Conservation (phyloP, 176 grass and related monocot species). For the Rhipidocladum racemiflorum region DNA sequence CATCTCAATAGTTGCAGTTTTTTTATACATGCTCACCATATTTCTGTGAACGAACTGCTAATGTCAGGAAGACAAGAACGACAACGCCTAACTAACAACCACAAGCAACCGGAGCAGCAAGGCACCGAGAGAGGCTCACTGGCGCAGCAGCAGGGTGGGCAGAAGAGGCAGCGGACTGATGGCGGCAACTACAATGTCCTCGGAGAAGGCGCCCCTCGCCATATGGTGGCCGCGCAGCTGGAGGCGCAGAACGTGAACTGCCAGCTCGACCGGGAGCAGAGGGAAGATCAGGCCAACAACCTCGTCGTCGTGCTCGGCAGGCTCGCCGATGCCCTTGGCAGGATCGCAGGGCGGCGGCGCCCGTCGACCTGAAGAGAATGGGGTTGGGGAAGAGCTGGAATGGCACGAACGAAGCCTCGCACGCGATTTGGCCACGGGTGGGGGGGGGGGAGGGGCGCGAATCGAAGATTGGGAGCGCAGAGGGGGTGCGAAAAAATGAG, state of each 20-base stretch:
- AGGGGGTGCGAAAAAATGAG: too few species aligned
- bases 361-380: too few species aligned
- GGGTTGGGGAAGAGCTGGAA: too few species aligned
- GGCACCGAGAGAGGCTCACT: slow-evolving; percentile 26
- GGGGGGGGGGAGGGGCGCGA: too few species aligned
- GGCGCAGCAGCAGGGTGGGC: slow-evolving; percentile 32
- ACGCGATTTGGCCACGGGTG: too few species aligned
- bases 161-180: slow-evolving; percentile 49
- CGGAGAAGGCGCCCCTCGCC: slow-evolving; percentile 44
- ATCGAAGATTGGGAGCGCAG: too few species aligned
- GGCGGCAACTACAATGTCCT: background rate
- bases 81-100: background rate
- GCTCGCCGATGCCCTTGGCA: slow-evolving; percentile 75
- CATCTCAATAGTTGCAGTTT: background rate
- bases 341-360: too few species aligned
- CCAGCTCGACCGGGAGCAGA: too few species aligned
- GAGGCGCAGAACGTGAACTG: slow-evolving; percentile 73
- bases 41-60: background rate
- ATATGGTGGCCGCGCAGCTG: slow-evolving; percentile 56
- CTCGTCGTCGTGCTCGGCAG: slow-evolving; percentile 63
- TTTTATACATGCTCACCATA: too few species aligned
- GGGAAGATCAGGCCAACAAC: slow-evolving; percentile 64
- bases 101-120: slow-evolving; percentile 44
- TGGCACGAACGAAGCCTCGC: too few species aligned
- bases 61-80: background rate